Evolutionary conservation across 2,329 filamentous ascomycete species (phyloP), one percentile per base, ranked within the genome.

Genomic region (Diaporthe vaccinii): DNA sequence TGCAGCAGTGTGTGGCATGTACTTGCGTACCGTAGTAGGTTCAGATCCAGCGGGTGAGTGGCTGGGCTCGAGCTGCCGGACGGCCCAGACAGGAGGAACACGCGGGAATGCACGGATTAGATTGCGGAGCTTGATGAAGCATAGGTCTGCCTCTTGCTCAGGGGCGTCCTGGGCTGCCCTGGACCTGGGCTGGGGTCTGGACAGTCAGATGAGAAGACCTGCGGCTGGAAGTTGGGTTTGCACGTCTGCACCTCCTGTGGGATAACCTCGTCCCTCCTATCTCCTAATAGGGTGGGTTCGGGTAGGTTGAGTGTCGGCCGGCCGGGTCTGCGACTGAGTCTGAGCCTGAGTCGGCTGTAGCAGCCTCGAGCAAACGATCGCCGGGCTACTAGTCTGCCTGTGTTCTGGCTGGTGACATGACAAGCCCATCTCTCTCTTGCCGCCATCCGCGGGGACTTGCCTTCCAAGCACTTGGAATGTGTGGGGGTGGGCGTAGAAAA

Each of bases 301-400:
- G 20, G 41, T 41, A 53, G 65, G 65, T 69, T 69, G 65, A 69
- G 65, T 69, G 65, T 69, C 49, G 65, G 49, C 65, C 65, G 65
- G 65, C 65, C 65, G 46, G 31, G 25, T 69, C 65, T 69, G 65
- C 34, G 62, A 67, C 62, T 36, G n/a, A 55, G 65, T 55, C 65
- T 69, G 46, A 68, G 65, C 34, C 46, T 68, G 65, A 55, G 65
- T 41, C 49, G 65, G 65, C 65, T 69, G 65, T 69, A 55, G 55
- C 41, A 55, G 65, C 65, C 65, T 53, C 55, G 49, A 53, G 34
- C 46, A 69, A 69, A 69, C 34, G 65, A 69, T 69, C 49, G 49
- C 46, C 65, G 46, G 41, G 65, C 65, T 36, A 28, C 65, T 69
- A 69, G 49, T 53, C 34, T 55, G 65, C 46, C 46, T 49, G 65